A percentile compares a stretch with the other conserved stretches of the same genome.
These are phyloP conservation scores for Scutellaria baicalensis DNA, from an alignment of 257 asterid genomes.

Conservation along the genomic window DNA sequence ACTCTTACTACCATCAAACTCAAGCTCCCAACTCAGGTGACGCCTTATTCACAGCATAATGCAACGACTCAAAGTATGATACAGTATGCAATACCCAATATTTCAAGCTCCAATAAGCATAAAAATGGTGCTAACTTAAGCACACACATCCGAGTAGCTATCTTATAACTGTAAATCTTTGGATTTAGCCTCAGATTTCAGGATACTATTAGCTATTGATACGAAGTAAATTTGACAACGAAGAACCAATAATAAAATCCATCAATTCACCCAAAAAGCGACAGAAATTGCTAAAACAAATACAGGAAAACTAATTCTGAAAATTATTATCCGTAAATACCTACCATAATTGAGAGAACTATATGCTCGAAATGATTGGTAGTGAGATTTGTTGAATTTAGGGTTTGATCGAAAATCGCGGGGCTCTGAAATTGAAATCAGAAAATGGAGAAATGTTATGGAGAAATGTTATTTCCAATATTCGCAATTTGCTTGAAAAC, in stretches of 20 bases:
- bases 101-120: neutral
- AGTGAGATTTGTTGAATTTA: conserved; percentile 2
- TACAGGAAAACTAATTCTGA: neutral
- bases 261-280: neutral
- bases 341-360: neutral
- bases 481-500: neutral
- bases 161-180: neutral
- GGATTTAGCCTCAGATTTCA: neutral
- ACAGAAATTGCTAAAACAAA: neutral
- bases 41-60: neutral
- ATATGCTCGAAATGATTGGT: neutral
- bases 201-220: neutral
- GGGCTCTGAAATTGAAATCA: neutral
- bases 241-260: neutral
- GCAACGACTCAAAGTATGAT: neutral
- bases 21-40: neutral
- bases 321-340: neutral
- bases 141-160: neutral
- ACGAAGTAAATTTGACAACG: neutral
- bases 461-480: neutral
- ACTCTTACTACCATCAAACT: neutral
- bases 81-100: neutral
- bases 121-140: neutral
- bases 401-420: conserved; percentile 22
- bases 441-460: no score